A percentile compares a stretch with the other conserved stretches of the same genome.
phyloP scores from a whole-genome alignment of 2,329 filamentous ascomycete genomes.

The Colletotrichum tabaci region DNA sequence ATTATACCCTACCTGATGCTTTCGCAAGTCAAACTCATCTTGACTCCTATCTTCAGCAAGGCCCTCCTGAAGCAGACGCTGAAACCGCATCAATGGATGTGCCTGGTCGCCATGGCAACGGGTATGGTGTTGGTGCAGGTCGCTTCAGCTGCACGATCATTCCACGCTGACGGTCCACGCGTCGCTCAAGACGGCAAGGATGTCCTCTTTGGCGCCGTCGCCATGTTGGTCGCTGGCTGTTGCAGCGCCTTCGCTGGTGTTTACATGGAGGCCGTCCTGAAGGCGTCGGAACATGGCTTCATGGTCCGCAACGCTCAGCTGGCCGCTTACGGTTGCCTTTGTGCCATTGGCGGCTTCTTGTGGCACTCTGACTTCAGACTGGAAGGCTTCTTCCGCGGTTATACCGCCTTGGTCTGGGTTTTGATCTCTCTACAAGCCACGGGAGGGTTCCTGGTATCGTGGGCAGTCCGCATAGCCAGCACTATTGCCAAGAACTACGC shows the following conservation, averaged over 20 bases:
- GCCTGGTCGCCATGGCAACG: slow-evolving; percentile 2
- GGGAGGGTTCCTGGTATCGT: not conserved
- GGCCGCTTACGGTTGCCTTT: slow-evolving; percentile 6
- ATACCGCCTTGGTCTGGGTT: not conserved
- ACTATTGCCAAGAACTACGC: slow-evolving; percentile 11
- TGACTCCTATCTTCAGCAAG: slow-evolving; percentile 17
- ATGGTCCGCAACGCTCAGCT: slow-evolving; percentile 19
- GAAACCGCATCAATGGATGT: slow-evolving; percentile 5
- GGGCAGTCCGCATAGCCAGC: not conserved
- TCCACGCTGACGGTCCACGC: not conserved
- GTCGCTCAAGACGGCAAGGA: not conserved
- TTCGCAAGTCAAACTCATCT: slow-evolving; percentile 21
- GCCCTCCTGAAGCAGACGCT: slow-evolving; percentile 1
- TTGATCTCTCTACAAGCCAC: not conserved
- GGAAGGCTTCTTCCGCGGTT: not conserved
- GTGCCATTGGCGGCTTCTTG: not conserved
- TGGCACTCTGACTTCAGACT: not conserved
- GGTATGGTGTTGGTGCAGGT: slow-evolving; percentile 11
- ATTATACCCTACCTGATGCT: slow-evolving; percentile 6
- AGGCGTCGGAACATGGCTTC: not conserved
- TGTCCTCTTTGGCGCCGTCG: not conserved
- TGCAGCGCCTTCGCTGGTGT: slow-evolving; percentile 14
- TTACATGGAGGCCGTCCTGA: slow-evolving; percentile 17
- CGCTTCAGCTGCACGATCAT: not conserved
- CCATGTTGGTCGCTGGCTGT: slow-evolving; percentile 7